phyloP scores from a whole-genome alignment of 345 rosid species.

The Lumnitzera littorea region DNA sequence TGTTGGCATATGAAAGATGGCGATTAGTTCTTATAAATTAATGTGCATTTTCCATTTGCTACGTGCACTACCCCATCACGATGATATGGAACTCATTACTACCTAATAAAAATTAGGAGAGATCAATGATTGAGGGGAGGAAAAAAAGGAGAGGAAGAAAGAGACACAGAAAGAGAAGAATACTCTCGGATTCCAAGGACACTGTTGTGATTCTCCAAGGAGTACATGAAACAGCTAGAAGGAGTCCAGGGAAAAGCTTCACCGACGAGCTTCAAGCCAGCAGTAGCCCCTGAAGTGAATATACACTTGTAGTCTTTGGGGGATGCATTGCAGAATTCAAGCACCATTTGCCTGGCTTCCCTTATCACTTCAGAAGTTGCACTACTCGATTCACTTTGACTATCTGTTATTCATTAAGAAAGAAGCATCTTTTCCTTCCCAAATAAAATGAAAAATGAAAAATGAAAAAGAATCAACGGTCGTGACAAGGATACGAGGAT shows the following conservation, averaged over 20 bases:
- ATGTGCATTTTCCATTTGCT: too few species aligned
- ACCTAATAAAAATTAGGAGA: too few species aligned
- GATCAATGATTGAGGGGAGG: too few species aligned
- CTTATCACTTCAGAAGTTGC: slow-evolving; percentile 51
- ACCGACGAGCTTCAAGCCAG: slow-evolving; percentile 84
- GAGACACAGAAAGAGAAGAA: slow-evolving; percentile 22
- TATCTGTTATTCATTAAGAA: slow-evolving; percentile 38
- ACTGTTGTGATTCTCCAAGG: slow-evolving; percentile 94
- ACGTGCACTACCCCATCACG: too few species aligned
- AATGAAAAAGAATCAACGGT: background rate
- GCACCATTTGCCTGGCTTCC: slow-evolving; percentile 88
- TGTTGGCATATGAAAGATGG: too few species aligned
- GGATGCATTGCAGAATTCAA: slow-evolving; percentile 82
- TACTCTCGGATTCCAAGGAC: slow-evolving; percentile 99
- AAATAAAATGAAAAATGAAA: background rate
- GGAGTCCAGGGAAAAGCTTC: slow-evolving; percentile 90
- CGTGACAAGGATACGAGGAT: slow-evolving; percentile 79
- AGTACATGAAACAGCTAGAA: slow-evolving; percentile 60
- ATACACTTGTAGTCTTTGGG: slow-evolving; percentile 72
- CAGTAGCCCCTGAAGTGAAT: slow-evolving; percentile 96
- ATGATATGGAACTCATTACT: too few species aligned
- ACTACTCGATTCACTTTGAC: slow-evolving; percentile 74
- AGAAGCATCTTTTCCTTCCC: slow-evolving; percentile 17
- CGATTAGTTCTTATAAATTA: too few species aligned
- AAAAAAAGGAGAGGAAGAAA: background rate